phyloP scores from a whole-genome alignment of 148 eudicot species.

The Chenopodium suecicum region DNA sequence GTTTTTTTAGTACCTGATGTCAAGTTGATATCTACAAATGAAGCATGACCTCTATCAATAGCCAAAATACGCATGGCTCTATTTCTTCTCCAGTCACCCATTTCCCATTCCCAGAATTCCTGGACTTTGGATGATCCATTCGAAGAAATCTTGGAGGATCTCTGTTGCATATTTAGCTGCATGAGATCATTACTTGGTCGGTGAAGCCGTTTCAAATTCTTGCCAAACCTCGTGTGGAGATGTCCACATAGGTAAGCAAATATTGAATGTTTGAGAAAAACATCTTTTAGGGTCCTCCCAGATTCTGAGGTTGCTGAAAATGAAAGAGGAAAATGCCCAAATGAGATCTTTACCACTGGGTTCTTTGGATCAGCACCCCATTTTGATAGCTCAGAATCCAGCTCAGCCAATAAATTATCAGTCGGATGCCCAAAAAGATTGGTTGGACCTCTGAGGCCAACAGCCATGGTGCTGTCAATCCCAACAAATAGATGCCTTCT shows the following conservation, averaged over 20 bases:
- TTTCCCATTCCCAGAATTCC: slow-evolving; percentile 98
- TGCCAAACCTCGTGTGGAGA: slow-evolving; percentile 72
- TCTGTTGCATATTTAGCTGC: slow-evolving; percentile 55
- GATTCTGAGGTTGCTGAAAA: slow-evolving; percentile 69
- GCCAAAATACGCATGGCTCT: slow-evolving; percentile 81
- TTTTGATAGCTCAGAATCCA: slow-evolving; percentile 73
- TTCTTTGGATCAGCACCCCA: slow-evolving; percentile 55
- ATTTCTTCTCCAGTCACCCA: slow-evolving; percentile 92
- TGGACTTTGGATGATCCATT: slow-evolving; percentile 28
- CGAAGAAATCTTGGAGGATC: slow-evolving; percentile 36
- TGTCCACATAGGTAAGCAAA: slow-evolving; percentile 90
- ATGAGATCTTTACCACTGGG: slow-evolving; percentile 66
- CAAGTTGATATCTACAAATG: slow-evolving; percentile 71
- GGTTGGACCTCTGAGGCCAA: slow-evolving; percentile 90
- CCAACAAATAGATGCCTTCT: slow-evolving; percentile 85
- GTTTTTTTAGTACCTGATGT: slow-evolving; percentile 49
- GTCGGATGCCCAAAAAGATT: slow-evolving; percentile 93
- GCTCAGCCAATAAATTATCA: slow-evolving; percentile 55
- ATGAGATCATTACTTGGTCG: slow-evolving; percentile 34
- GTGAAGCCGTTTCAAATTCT: slow-evolving; percentile 83
- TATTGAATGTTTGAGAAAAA: slow-evolving; percentile 62
- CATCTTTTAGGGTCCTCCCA: slow-evolving; percentile 64
- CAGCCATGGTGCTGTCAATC: slow-evolving; percentile 76
- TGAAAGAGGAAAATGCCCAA: slow-evolving; percentile 94
- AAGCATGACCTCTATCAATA: slow-evolving; percentile 74